A percentile compares a stretch with the other conserved stretches of the same genome.
Evolutionary conservation across 164 flowering plant species (phyloP).

Genomic region (Amborella trichopoda): DNA sequence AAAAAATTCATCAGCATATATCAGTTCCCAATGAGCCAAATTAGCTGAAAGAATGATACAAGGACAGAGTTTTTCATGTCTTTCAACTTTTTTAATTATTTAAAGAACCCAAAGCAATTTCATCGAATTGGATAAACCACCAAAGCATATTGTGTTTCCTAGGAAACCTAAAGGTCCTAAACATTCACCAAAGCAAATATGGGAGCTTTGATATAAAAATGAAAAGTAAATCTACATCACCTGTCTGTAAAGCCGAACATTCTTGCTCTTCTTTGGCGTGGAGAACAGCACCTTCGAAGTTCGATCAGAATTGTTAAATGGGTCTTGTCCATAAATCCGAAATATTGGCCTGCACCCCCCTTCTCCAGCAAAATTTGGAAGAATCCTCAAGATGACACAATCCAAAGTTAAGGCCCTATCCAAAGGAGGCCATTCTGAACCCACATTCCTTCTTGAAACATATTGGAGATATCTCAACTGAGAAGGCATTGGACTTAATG

Average conservation of each 20-base stretch:
- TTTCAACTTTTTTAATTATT: no score
- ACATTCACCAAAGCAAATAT: background rate
- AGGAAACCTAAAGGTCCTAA: no score
- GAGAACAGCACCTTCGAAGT: constrained; percentile 57
- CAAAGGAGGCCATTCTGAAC: constrained; percentile 80
- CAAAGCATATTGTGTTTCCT: no score
- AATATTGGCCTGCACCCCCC: constrained; percentile 82
- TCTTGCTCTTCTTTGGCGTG: constrained; percentile 46
- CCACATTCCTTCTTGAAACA: constrained; percentile 81
- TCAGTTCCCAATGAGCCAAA: no score
- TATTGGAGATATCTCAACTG: constrained; percentile 88
- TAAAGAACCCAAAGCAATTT: no score
- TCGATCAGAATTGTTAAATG: constrained; percentile 35
- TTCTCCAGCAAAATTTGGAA: constrained; percentile 65
- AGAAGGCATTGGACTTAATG: constrained; percentile 81
- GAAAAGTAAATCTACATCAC: constrained; percentile 18
- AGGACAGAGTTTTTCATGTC: no score
- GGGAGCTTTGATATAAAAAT: background rate
- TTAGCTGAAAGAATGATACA: no score
- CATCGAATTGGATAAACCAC: no score
- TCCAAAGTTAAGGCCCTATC: constrained; percentile 80
- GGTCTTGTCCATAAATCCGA: constrained; percentile 84
- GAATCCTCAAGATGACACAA: constrained; percentile 61
- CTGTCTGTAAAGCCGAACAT: constrained; percentile 63
- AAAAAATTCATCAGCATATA: no score